phyloP scores from a whole-genome alignment of 306 rosid species.

The Crataegus laevigata region DNA sequence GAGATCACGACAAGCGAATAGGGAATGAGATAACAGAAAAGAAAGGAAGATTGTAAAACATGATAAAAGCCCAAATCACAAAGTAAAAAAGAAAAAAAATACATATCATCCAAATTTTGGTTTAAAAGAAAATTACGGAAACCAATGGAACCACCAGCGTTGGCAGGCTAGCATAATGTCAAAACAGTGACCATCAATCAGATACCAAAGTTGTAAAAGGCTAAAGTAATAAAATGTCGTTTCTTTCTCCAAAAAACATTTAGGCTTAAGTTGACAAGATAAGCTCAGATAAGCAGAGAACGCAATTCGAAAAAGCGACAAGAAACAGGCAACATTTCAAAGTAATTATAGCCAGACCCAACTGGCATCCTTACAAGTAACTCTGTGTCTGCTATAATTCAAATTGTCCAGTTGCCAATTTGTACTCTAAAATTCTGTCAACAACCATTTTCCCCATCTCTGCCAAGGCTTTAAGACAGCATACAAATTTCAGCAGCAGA shows the following conservation, averaged over 20 bases:
- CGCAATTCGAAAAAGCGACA: background rate
- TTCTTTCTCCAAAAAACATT: too few relatives aligned
- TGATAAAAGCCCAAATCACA: background rate
- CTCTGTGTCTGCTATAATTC: background rate
- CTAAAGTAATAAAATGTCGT: background rate
- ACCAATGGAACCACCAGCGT: background rate
- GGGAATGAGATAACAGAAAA: background rate
- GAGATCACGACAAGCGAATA: background rate
- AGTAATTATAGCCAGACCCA: background rate
- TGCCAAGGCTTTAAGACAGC: background rate
- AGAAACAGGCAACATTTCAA: background rate
- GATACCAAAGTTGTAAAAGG: background rate
- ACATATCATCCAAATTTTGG: background rate
- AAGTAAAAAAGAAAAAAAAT: background rate
- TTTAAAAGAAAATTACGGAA: background rate
- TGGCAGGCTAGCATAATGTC: background rate
- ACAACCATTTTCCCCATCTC: background rate
- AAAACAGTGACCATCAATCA: background rate
- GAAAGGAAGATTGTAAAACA: background rate
- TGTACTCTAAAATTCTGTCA: background rate
- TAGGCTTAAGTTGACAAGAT: background rate
- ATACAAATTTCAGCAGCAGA: background rate
- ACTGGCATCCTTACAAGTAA: background rate
- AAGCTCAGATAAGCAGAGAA: background rate
- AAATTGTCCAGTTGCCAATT: background rate